Base-by-base conservation (phyloP, 495 filamentous ascomycete genomes). In the Melanomma pulvis-pyrius region DNA sequence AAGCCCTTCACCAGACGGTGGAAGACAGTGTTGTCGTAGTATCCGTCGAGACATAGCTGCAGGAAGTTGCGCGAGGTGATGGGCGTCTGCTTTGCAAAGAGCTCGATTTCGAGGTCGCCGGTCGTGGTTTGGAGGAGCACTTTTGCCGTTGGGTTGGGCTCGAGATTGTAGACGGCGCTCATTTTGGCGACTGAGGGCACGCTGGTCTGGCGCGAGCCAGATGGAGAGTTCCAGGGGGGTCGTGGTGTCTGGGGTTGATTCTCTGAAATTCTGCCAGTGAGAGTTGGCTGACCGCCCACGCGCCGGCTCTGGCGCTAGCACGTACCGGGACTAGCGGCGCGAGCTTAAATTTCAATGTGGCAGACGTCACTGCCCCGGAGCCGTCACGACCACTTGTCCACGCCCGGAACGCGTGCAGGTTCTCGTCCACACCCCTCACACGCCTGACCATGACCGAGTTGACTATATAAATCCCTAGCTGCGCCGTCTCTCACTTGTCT, bases 1-100 rank as follows among this genome's bases (percentile, higher is more conserved):
- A 98, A 98, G 44, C 89, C 90, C 0, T 93, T 89, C 9, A 96
- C 87, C 21, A 98, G 81, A 21, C 94, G 93, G 78, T 98, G 94
- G 80, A 98, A 98, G 65, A 92, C 87, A 0, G 93, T 97, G 68
- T 86, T 83, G 52, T 89, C 86, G 79, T 98, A 99, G 83, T 98
- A 97, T 61, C 91, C 90, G 76, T 99, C 92, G 61, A 96, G 83
- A 74, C 89, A 92, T 72, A 91, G 90, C 77, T 99, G 94, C 21
- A 99, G 87, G 80, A 99, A 99, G 78, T 97, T 97, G 61, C 93
- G 92, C 70, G 86, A 91, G 0, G 94, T 90, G 61, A 96, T 84
- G 30, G 94, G 94, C 0, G 90, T 90, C 77, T 99, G 93, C 63
- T 91, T 92, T 21, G 92, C 92, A 82, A 96, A 98, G 55, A 98